Base-by-base conservation (phyloP, 1,284 basidiomycete genomes). In the Tilletia setariae region DNA sequence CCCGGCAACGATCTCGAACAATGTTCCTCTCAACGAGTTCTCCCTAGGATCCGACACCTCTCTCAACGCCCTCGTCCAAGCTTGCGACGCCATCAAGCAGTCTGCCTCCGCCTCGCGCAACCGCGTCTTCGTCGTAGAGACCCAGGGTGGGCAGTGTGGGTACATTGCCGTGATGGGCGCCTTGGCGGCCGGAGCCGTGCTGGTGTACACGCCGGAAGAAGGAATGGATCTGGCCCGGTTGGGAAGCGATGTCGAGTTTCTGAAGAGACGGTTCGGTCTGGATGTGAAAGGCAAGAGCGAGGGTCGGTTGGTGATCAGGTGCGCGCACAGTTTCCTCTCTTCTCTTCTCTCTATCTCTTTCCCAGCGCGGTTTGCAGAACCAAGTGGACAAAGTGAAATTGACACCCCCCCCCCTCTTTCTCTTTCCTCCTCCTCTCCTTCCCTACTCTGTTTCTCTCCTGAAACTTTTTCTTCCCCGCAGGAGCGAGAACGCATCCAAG, bases 11-110 rank as follows among this genome's bases (percentile, higher is more conserved):
- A 90, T 99, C 79, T 94, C 91, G 73, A 98, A 98, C 86, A 99
- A 99, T 77, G 94, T 99, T 6, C 95, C 96, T 1, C 84, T 98
- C 85, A 97, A 94, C 68, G 94, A 98, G 83, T 94, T 92, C 83
- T 94, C 92, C 82, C 85, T 98, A 66, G 95, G 95, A 16, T 91
- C 90, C 72, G 95, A 98, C 82, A 98, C 95, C 42, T 92, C 91
- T 82, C 86, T 99, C 86, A 98, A 98, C 81, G 93, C 94, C 1
- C 86, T 99, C n/a, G 93, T 98, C 46, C 91, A 93, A 71, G 94
- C 96, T 2, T 98, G 94, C 81, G 96, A 99, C 84, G 90, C 94
- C 40, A 96, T 98, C 85, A 96, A 94, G 85, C 96, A 98, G 86
- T 94, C 91, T 78, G 95, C 96, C 4, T 92, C 91, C 64, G 95